Evolutionary conservation across 148 eudicot genomes (phyloP), one percentile per base, ranked within the genome.

Genomic region (Pouteria glomerata): DNA sequence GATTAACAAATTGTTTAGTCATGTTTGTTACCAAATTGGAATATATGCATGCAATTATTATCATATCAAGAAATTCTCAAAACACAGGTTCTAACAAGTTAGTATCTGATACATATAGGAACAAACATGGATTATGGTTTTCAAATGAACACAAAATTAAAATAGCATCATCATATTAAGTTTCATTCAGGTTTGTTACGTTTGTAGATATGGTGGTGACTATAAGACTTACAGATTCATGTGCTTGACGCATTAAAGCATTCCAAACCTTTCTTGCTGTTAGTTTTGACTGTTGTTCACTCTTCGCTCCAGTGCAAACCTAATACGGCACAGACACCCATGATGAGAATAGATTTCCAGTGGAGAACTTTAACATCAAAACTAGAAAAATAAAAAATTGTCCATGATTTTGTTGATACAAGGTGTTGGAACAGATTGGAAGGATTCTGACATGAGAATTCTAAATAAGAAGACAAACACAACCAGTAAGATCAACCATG

Each of bases 271-370:
- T 91, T 42, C 88, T 78, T 14, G 90, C 89, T 0, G 90, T 92
- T 24, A 84, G 42, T 72, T 83, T 82, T 21, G 96, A 84, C 31
- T 86, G 88, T 2, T 80, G 74, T 68, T 88, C 96, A 34, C 86
- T 88, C 78, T 90, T 90, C 18, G 92, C 96, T 66, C 96, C 92
- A 5, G 92, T 88, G 56, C 96, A 88, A 42, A 91, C 92, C 88
- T 86, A 57, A 19, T 58, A 34, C 34, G 34, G 34, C 18, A 37
- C 1, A 26, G 65, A 10, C 18, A 57, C 50, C 24, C 35, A 41
- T 70, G 56, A 63, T 37, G 33, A 51, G 26, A 23, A 15, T 69
- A 75, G 24, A 56, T 24, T 59, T 60, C 3, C 27, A 35, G 24
- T 23, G 30, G 33, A 55, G 24, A 76, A 33, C 30, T 50, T 35